Evolutionary conservation across 2,329 filamentous ascomycete species (phyloP), one percentile per base, ranked within the genome.

Genomic region (Dryadomyces sulphureus): DNA sequence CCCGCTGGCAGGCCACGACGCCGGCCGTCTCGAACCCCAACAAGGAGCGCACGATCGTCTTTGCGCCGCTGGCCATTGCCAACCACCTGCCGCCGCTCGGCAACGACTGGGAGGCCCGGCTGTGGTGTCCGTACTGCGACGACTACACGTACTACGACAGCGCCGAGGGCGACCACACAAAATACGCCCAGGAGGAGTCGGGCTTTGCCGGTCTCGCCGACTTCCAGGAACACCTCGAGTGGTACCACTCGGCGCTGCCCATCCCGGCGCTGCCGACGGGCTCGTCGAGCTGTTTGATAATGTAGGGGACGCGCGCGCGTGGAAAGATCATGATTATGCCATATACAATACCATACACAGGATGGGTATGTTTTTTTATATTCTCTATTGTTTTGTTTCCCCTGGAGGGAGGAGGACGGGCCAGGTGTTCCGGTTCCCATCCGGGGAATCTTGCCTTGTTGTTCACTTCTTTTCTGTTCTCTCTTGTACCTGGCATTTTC

Each of bases 71-170:
- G 21, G 73, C 70, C 30, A 68, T 79, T 39, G 73, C 73, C 27
- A 78, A 75, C 57, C 75, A 79, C 55, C 59, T 72, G 24, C 62
- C 69, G 27, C 73, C 73, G 3, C 57, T 60, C 17, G 57, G 60
- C 8, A 68, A 70, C 39, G 71, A 71, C 51, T 78, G 71, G 68
- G 63, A 66, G 48, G 67, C 72, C 3, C 60, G 65, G 16, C 55
- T 77, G 14, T 54, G 72, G 27, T 78, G 75, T 48, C 72, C 73
- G 2, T 73, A 69, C 50, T 79, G 75, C 57, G 75, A 78, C 52
- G 67, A 71, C 41, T 70, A 69, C 46, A 64, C 62, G 47, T 67
- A 68, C 55, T 60, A 66, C 39, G 65, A 67, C 52, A 69, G 72
- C 48, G 70, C 69, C 50, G 70, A 74, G 38, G 71, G 72, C 50